Evolutionary conservation across 2,329 filamentous ascomycete genomes (phyloP).

Genomic region (Trichothecium sympodiale): DNA sequence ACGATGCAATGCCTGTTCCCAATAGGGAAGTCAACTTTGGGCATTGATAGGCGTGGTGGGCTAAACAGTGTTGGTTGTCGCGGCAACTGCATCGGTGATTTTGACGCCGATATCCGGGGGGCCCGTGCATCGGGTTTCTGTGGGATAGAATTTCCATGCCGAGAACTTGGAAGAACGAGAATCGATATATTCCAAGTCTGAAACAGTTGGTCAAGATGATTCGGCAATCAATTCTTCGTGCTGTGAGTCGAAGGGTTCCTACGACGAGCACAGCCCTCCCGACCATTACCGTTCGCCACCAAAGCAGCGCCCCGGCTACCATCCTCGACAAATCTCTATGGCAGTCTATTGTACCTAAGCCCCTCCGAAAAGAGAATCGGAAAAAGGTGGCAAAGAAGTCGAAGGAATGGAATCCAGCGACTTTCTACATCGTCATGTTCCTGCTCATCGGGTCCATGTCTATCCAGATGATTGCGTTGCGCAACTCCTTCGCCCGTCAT

Average conservation of each 20-base stretch:
- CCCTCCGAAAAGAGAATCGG: constrained; percentile 37
- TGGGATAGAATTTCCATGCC: too few relatives aligned
- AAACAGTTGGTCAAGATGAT: constrained; percentile 7
- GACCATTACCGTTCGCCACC: background rate
- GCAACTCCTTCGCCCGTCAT: constrained; percentile 63
- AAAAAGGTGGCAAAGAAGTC: constrained; percentile 30
- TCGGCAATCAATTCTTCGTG: constrained; percentile 1
- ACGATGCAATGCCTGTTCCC: constrained; percentile 9
- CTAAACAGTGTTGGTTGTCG: too few relatives aligned
- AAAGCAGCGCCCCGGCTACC: constrained; percentile 27
- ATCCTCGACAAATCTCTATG: constrained; percentile 53
- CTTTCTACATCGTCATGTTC: constrained; percentile 73
- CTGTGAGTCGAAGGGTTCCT: background rate
- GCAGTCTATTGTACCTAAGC: constrained; percentile 58
- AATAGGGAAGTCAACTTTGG: too few relatives aligned
- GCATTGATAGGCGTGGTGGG: too few relatives aligned
- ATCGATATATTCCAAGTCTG: too few relatives aligned
- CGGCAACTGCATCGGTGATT: too few relatives aligned
- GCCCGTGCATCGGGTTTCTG: too few relatives aligned
- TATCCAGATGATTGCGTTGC: constrained; percentile 79
- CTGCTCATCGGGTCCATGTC: constrained; percentile 89
- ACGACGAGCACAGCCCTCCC: background rate
- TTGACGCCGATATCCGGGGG: too few relatives aligned
- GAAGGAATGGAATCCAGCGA: constrained; percentile 69
- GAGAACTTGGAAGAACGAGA: too few relatives aligned